Evolutionary conservation across 2,329 filamentous ascomycete genomes (phyloP), one percentile per base, ranked within the genome.

Genomic region (Penicillium sp.): DNA sequence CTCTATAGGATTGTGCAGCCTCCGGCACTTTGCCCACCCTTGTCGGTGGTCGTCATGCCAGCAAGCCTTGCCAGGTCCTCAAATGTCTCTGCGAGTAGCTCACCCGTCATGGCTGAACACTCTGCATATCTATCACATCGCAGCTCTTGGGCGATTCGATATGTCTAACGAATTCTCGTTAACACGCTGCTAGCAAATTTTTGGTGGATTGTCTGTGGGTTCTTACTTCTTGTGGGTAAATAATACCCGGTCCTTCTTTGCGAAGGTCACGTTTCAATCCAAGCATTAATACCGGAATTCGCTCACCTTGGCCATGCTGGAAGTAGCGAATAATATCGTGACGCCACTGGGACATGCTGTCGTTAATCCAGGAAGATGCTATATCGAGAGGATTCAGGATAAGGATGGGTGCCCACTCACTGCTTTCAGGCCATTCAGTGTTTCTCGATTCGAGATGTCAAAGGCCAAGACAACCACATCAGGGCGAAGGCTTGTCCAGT

Each of bases 41-140:
- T 67, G 13, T 73, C 72, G 1, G 78, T 81, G 5, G 76, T 81
- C 3, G 78, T 81, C 69, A 73, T 76, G n/a, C 75, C 80, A 4
- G 78, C 77, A 28, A 78, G 76, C 59, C 67, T 74, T 8, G 79
- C 78, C 18, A 84, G 70, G 61, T 84, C 81, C 58, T 84, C 80
- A 49, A 83, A 73, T 0, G 80, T 78, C 62, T 83, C 76, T 29
- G 69, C 68, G 54, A 81, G 77, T 35, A 84, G 65, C 65, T 83
- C 77, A 3, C 81, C 80, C 5, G 80, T 83, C 35, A 78, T 34
- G 36, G 81, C 80, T 51, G 78, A 82, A 54, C 81, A 84, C 59
- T 84, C 81, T 3, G 79, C 81, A 64, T 84, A 84, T 33, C 73
- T 69, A 68, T 84, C 81, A 61, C 76, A 80, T 25, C 79, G 70